Base-by-base conservation (phyloP, 2,329 filamentous ascomycete species). In the Pseudohalonectria lignicola region DNA sequence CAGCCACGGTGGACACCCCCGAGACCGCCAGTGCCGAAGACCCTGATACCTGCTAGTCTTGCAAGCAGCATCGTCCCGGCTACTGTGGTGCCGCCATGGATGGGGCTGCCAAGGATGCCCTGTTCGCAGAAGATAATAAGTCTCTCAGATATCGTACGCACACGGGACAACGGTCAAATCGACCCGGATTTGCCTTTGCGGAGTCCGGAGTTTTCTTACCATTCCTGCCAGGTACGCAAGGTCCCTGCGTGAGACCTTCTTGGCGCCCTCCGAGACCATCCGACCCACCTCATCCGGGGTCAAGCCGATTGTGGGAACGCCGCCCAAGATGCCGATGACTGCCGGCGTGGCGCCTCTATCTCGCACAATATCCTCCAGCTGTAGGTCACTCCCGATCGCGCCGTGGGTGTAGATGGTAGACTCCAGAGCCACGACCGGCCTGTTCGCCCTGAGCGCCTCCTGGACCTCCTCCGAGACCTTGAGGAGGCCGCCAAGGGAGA, bases 401-500 rank as follows among this genome's bases (percentile, higher is more conserved):
- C 87, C 88, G 61, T 98, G 92, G 1, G 92, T 98, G 60, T 98
- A 96, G 49, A 98, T 96, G 4, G 92, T 94, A 2, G 86, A 87
- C 60, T 98, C 92, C 4, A 98, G 71, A 13, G 90, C 92, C 10
- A 98, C 88, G 4, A 98, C 80, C 1, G 92, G 90, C 50, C 77
- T 79, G 40, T 79, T 78, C 11, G 76, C 73, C 31, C 75, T 67
- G 34, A 95, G 59, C 29, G 88, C 90, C 53, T 86, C 77, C 37
- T 70, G 66, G 11, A 98, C 81, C 59, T 96, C 90, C 36, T 90
- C 81, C 1, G 86, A 88, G 31, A 94, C 67, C 17, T 32, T 37
- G 12, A 37, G 19, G 29, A 37, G 18, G 8, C 15, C 13, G n/a
- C 26, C 35, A 17, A 37, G 35, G 28, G 13, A n/a, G n/a, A n/a